A percentile compares a stretch with the other conserved stretches of the same genome.
Evolutionary conservation across 2,329 filamentous ascomycete genomes (phyloP).

Genomic region (Fusarium torreyae): DNA sequence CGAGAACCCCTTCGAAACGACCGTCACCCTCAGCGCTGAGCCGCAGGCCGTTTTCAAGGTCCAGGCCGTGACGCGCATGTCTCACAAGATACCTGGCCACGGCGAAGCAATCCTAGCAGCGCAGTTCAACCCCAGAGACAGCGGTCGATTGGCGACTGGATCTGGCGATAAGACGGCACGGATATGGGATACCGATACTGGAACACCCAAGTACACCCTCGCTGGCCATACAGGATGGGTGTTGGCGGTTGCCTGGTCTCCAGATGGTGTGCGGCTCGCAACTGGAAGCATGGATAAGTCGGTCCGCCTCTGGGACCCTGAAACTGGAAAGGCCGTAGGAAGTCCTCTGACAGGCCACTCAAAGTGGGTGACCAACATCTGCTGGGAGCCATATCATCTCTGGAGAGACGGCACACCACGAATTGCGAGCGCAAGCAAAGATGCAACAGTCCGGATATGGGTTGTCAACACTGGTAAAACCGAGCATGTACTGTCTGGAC

Average conservation of each 20-base stretch:
- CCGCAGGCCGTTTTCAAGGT: slow-evolving; percentile 96
- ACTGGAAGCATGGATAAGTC: slow-evolving; percentile 95
- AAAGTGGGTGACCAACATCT: slow-evolving; percentile 89
- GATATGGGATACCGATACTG: slow-evolving; percentile 96
- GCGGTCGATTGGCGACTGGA: slow-evolving; percentile 85
- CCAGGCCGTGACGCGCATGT: slow-evolving; percentile 90
- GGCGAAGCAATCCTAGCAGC: slow-evolving; percentile 90
- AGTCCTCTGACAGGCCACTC: slow-evolving; percentile 83
- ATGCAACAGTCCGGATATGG: slow-evolving; percentile 91
- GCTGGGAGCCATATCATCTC: slow-evolving; percentile 94
- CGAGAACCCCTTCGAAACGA: slow-evolving; percentile 71
- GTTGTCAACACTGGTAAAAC: slow-evolving; percentile 82
- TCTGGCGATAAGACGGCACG: slow-evolving; percentile 92
- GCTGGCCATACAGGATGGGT: slow-evolving; percentile 92
- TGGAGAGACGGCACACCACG: slow-evolving; percentile 82
- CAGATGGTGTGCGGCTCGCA: slow-evolving; percentile 84
- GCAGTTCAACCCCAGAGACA: slow-evolving; percentile 86
- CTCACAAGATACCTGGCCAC: slow-evolving; percentile 90
- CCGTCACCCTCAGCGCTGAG: slow-evolving; percentile 70
- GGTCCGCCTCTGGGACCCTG: slow-evolving; percentile 90
- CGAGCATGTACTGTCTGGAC: slow-evolving; percentile 87
- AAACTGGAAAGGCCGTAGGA: slow-evolving; percentile 81
- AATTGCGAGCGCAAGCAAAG: slow-evolving; percentile 90
- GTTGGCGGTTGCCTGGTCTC: slow-evolving; percentile 87
- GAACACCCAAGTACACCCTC: slow-evolving; percentile 87